These are phyloP conservation scores for Ballota nigra DNA, from an alignment of 257 asterid species.

Conservation along the genomic window DNA sequence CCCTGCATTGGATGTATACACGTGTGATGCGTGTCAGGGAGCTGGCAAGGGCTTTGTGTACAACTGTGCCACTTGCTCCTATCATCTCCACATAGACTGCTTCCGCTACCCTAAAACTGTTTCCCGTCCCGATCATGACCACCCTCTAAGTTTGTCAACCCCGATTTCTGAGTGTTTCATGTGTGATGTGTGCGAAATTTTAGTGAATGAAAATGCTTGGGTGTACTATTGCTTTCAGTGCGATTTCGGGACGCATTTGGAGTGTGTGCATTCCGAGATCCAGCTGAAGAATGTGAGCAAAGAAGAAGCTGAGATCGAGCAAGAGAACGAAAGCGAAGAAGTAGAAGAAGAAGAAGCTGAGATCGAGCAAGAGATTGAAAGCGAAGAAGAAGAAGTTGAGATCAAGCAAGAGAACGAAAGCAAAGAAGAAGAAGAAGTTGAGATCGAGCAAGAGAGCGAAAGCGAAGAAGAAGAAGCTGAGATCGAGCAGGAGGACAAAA, in stretches of 20 bases:
- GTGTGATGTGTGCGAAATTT: too few species aligned
- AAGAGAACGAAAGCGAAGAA: background rate
- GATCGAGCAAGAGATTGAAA: background rate
- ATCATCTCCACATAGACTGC: conserved; percentile 35
- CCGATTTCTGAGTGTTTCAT: conserved; percentile 20
- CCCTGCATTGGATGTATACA: conserved; percentile 39
- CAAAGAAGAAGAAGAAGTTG: background rate
- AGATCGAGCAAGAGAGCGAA: too few species aligned
- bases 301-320: background rate
- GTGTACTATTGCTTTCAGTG: too few species aligned
- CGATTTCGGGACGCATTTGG: too few species aligned
- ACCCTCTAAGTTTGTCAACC: conserved; percentile 33
- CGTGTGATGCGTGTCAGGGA: conserved; percentile 54
- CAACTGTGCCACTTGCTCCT: conserved; percentile 42
- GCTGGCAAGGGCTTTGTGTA: conserved; percentile 43
- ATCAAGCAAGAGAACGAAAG: background rate
- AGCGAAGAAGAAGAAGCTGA: background rate
- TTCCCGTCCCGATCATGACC: conserved; percentile 40
- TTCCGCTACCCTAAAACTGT: conserved; percentile 30
- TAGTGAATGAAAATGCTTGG: too few species aligned
- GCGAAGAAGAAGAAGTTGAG: background rate
- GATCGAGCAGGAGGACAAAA: background rate
- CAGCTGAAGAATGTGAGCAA: background rate
- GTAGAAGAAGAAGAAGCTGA: background rate
- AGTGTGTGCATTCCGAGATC: background rate